Percentiles rank a stretch among this genome's conserved stretches.
phyloP scores from a whole-genome alignment of 1,284 basidiomycete species.

The Peniophora sp. region DNA sequence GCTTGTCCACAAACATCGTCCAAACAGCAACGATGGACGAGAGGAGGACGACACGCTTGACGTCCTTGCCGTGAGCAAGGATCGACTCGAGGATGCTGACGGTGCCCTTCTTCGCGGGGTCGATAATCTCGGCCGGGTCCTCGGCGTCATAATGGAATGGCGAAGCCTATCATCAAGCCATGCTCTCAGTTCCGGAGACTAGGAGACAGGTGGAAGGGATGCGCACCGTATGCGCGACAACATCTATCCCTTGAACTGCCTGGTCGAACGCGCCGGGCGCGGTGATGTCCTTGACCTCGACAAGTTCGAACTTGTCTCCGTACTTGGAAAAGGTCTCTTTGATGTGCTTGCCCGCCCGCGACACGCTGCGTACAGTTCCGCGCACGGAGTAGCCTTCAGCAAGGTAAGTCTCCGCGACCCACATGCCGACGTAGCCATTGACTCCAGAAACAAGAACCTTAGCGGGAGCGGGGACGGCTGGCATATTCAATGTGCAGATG shows the following conservation, averaged over 20 bases:
- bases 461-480: slow-evolving; percentile 10
- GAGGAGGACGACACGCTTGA: slow-evolving; percentile 61
- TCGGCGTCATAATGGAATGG: not conserved
- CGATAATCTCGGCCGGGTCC: slow-evolving; percentile 13
- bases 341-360: slow-evolving; percentile 37
- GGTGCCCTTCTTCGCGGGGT: slow-evolving; percentile 22
- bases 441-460: slow-evolving; percentile 23
- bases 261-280: slow-evolving; percentile 34
- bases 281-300: slow-evolving; percentile 34
- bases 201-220: too few relatives aligned
- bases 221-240: slow-evolving; percentile 14
- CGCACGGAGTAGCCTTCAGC: slow-evolving; percentile 31
- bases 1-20: slow-evolving; percentile 27
- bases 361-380: slow-evolving; percentile 37
- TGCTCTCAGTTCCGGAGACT: too few relatives aligned
- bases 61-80: slow-evolving; percentile 17
- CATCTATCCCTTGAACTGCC: slow-evolving; percentile 34
- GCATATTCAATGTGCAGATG: not conserved
- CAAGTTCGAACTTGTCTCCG: slow-evolving; percentile 27
- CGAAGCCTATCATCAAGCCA: too few relatives aligned
- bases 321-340: slow-evolving; percentile 26
- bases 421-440: slow-evolving; percentile 23
- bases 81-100: slow-evolving; percentile 18
- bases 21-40: slow-evolving; percentile 43
- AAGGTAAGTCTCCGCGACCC: slow-evolving; percentile 21